Percentiles rank a stretch among this genome's conserved stretches.
Conservation (phyloP, 23 red algal species). For the Gracilaria gracilis region DNA sequence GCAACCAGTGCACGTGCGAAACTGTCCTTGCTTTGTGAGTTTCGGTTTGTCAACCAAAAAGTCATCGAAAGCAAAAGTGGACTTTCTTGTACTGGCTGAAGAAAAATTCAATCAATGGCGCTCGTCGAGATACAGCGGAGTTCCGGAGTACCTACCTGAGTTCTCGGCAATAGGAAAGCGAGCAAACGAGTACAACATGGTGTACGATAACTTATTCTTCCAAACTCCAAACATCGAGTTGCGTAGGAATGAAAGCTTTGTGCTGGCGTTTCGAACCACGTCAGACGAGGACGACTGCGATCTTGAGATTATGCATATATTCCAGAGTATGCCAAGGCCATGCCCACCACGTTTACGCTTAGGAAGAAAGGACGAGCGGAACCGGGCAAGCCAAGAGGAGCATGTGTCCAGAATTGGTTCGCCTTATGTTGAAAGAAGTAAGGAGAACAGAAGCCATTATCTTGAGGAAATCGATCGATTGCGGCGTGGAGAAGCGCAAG, state of each 20-base stretch:
- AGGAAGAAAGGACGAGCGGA: not conserved
- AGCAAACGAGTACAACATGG: conserved; percentile 33
- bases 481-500: not conserved
- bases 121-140: not conserved
- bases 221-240: conserved; percentile 13
- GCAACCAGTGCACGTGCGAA: not conserved
- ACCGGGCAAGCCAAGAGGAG: not conserved
- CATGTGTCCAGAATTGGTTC: not conserved
- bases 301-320: conserved; percentile 24
- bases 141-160: not conserved
- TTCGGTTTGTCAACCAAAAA: conserved; percentile 15
- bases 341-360: not conserved
- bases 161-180: conserved; percentile 9
- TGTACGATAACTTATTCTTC: conserved; percentile 12
- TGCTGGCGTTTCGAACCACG: conserved; percentile 10
- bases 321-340: conserved; percentile 2
- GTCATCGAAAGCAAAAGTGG: not conserved
- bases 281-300: conserved; percentile 1
- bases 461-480: not conserved
- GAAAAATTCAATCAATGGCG: conserved; percentile 6
- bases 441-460: not conserved
- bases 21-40: conserved; percentile 20
- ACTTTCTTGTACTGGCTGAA: not conserved
- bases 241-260: not conserved
- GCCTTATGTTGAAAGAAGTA: not conserved